These are phyloP conservation scores for Pseudocercospora vitis DNA, from an alignment of 2,329 filamentous ascomycete genomes.

Conservation along the genomic window DNA sequence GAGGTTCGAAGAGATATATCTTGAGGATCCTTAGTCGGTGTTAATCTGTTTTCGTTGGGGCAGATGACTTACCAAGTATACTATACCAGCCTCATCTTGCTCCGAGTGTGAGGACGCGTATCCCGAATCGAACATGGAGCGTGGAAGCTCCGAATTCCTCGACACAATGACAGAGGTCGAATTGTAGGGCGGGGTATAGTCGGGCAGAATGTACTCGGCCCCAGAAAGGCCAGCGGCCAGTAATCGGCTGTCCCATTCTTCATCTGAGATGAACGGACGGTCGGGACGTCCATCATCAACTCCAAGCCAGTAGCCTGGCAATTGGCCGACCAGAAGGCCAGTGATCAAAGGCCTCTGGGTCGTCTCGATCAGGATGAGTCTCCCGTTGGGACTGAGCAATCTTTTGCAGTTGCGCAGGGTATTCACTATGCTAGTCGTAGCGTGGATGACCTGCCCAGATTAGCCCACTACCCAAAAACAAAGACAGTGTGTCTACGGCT, in stretches of 20 bases:
- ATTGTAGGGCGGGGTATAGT: not conserved
- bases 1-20: too few relatives aligned
- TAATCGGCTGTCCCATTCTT: not conserved
- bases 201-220: not conserved
- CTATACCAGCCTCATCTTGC: too few relatives aligned
- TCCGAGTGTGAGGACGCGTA: too few relatives aligned
- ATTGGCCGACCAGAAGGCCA: not conserved
- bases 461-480: not conserved
- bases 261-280: not conserved
- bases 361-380: not conserved
- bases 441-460: not conserved
- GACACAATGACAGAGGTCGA: not conserved
- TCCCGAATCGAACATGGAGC: too few relatives aligned
- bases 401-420: slow-evolving; percentile 2
- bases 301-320: not conserved
- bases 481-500: not conserved
- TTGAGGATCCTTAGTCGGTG: too few relatives aligned
- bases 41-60: too few relatives aligned
- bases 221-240: slow-evolving; percentile 1
- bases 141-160: not conserved
- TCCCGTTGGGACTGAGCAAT: not conserved
- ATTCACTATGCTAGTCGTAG: not conserved
- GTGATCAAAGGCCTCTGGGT: not conserved
- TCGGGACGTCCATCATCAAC: not conserved
- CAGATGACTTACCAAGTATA: not conserved